phyloP scores from a whole-genome alignment of 2,329 filamentous ascomycete species.

The Trichoderma sp. region DNA sequence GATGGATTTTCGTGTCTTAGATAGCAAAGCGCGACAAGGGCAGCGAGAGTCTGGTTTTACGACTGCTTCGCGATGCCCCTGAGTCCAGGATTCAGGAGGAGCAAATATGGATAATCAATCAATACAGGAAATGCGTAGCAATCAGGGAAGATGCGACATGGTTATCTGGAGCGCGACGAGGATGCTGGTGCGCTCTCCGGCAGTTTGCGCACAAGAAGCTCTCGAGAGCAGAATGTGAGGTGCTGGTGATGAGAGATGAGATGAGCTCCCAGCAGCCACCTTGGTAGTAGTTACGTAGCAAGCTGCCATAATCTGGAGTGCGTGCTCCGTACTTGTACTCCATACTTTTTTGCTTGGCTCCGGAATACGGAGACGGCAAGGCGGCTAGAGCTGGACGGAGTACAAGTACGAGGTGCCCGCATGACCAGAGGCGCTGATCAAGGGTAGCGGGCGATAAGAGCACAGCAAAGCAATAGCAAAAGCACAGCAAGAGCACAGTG shows the following conservation, averaged over 20 bases:
- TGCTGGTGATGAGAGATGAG: neutral
- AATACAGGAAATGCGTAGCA: neutral
- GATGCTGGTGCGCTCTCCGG: neutral
- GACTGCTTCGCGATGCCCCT: neutral
- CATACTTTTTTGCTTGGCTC: neutral
- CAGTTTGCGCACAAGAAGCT: neutral
- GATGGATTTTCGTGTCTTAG: neutral
- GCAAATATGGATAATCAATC: neutral
- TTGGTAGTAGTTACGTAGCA: neutral
- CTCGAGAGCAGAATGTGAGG: neutral
- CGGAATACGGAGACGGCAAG: neutral
- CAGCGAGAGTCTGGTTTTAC: neutral
- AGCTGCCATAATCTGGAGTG: neutral
- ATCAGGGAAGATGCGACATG: neutral
- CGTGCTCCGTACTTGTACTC: neutral
- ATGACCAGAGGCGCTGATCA: neutral
- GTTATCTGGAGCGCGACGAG: neutral
- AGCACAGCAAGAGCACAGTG: neutral
- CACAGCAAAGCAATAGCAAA: neutral
- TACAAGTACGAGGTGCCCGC: neutral
- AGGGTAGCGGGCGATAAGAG: neutral
- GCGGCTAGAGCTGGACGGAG: neutral
- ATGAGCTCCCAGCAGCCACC: neutral
- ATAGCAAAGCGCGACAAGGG: constrained; percentile 2
- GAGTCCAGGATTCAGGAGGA: neutral